A percentile compares a stretch with the other conserved stretches of the same genome.
Conservation (phyloP, 306 rosid genomes). For the Crataegus laevigata region DNA sequence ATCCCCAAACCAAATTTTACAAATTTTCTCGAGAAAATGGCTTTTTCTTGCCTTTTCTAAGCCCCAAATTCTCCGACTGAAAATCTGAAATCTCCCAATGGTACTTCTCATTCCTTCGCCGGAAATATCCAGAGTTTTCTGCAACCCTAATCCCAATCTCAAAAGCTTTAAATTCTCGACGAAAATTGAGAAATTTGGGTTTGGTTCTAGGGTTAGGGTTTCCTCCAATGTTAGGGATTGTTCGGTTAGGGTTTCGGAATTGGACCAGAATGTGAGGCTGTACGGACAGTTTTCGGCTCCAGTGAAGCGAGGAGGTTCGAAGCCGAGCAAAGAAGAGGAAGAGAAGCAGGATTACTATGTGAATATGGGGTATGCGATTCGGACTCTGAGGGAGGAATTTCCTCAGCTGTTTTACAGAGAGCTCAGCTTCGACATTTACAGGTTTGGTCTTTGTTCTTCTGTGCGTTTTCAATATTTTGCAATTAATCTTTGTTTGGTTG, state of each 20-base stretch:
- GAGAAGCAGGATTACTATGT: slow-evolving; percentile 70
- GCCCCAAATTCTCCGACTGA: background rate
- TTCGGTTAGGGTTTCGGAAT: slow-evolving; percentile 23
- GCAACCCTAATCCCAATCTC: slow-evolving; percentile 31
- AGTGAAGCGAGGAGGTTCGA: slow-evolving; percentile 41
- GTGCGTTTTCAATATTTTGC: background rate
- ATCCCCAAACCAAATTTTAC: background rate
- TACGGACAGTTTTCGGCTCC: slow-evolving; percentile 63
- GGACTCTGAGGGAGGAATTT: slow-evolving; percentile 72
- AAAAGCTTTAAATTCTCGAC: slow-evolving; percentile 27
- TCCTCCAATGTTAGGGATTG: slow-evolving; percentile 10
- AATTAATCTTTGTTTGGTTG: background rate
- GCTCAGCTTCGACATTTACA: slow-evolving; percentile 64
- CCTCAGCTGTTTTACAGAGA: slow-evolving; percentile 64
- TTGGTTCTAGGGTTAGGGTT: slow-evolving; percentile 28
- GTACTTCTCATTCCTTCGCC: slow-evolving; percentile 49
- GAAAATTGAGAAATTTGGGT: slow-evolving; percentile 16
- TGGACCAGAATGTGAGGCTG: slow-evolving; percentile 23
- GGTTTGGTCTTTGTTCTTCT: slow-evolving; percentile 23
- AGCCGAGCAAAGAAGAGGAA: slow-evolving; percentile 62
- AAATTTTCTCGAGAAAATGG: slow-evolving; percentile 11
- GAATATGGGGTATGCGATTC: slow-evolving; percentile 75
- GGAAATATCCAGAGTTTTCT: slow-evolving; percentile 23
- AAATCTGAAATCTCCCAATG: slow-evolving; percentile 25
- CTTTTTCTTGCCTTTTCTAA: background rate